These are phyloP conservation scores for Penicillium sp. DNA, from an alignment of 2,329 filamentous ascomycete species.

Conservation along the genomic window DNA sequence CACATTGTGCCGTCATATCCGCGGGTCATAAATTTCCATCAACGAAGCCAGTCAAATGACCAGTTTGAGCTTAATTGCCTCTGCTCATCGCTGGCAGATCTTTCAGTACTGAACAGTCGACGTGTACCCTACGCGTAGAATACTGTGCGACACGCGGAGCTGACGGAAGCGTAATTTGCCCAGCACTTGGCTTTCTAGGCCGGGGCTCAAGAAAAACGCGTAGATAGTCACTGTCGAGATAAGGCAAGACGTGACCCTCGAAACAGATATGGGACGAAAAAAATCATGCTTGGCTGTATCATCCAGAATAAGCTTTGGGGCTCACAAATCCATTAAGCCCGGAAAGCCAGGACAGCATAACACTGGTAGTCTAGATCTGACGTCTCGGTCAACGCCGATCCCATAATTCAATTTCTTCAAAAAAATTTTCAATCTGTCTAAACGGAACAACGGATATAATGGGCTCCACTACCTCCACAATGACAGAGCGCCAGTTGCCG, in stretches of 20 bases:
- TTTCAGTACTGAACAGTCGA: not conserved
- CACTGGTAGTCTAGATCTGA: not conserved
- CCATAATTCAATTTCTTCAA: not conserved
- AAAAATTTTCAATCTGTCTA: not conserved
- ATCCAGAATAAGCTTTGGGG: not conserved
- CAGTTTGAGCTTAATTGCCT: not conserved
- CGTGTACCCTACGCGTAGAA: not conserved
- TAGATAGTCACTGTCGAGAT: too few species aligned
- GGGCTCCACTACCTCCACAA: slow-evolving; percentile 11
- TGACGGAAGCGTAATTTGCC: slow-evolving; percentile 16
- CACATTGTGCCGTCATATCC: slow-evolving; percentile 9
- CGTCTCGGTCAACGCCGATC: not conserved
- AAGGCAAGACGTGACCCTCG: too few species aligned
- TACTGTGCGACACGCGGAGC: slow-evolving; percentile 15
- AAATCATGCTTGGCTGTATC: not conserved
- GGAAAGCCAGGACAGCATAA: not conserved
- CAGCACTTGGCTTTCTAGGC: slow-evolving; percentile 3
- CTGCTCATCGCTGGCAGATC: not conserved
- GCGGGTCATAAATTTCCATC: not conserved
- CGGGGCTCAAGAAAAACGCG: not conserved
- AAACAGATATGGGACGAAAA: not conserved
- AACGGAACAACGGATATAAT: slow-evolving; percentile 1
- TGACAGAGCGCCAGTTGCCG: slow-evolving; percentile 6
- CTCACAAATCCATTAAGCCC: not conserved
- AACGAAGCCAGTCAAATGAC: slow-evolving; percentile 20